Percentiles rank a stretch among this genome's conserved stretches.
These are phyloP conservation scores for Arachis monticola DNA, from an alignment of 331 rosid genomes.

Conservation along the genomic window DNA sequence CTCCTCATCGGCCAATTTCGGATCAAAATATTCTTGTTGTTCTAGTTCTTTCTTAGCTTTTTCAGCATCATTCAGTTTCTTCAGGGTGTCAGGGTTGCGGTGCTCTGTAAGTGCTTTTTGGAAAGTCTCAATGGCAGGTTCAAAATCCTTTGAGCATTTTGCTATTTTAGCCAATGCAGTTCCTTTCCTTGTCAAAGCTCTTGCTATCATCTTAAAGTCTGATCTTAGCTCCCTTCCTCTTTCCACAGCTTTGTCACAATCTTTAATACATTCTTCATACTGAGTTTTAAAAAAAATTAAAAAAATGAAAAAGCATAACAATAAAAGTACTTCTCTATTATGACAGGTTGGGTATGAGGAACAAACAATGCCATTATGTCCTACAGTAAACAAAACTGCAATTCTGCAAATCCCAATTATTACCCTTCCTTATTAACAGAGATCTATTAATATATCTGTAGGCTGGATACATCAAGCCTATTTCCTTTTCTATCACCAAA, in stretches of 20 bases:
- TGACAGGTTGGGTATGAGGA: not conserved
- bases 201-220: slow-evolving; percentile 79
- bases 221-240: slow-evolving; percentile 80
- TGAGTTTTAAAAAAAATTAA: slow-evolving; percentile 3
- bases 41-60: slow-evolving; percentile 77
- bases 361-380: not conserved
- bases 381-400: not conserved
- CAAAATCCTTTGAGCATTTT: slow-evolving; percentile 70
- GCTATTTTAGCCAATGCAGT: slow-evolving; percentile 75
- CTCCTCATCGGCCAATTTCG: slow-evolving; percentile 73
- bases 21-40: slow-evolving; percentile 76
- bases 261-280: slow-evolving; percentile 77
- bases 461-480: not conserved
- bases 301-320: not conserved
- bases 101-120: slow-evolving; percentile 91
- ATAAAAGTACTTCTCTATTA: not conserved
- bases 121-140: slow-evolving; percentile 73
- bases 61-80: slow-evolving; percentile 75
- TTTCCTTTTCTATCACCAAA: not conserved
- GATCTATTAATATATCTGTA: not conserved
- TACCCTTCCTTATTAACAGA: not conserved
- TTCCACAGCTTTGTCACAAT: slow-evolving; percentile 85
- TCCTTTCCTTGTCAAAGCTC: slow-evolving; percentile 84
- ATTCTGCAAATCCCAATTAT: not conserved
- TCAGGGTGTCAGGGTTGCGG: slow-evolving; percentile 76